Base-by-base conservation (phyloP, 2,329 filamentous ascomycete species). In the Fusarium buharicum region DNA sequence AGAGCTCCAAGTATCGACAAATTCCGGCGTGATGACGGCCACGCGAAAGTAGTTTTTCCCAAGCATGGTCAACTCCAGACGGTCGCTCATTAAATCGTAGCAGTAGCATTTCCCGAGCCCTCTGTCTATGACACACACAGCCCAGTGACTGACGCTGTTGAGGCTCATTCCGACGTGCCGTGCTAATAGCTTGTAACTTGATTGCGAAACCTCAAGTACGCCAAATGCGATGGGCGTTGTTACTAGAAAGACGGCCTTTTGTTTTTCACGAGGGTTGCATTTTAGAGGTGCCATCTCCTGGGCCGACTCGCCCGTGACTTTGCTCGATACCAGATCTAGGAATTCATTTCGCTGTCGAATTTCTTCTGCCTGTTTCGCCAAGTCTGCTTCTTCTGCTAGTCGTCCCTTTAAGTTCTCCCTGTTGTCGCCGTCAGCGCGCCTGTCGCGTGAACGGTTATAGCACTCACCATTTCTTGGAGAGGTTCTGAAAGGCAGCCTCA, bases 71-170 rank as follows among this genome's bases (percentile, higher is more conserved):
- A 70, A 50, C 37, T 70, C 68, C 17, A 70, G 6, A 3, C 68
- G 59, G 37, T 70, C 68, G 7, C 68, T 70, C 68, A 70, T 70
- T 11, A 70, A 45, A 39, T 70, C 68, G 12, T 70, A 70, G 40
- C 66, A 70, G 27, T 68, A 70, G 20, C 58, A 64, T 1, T 54
- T 44, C 1, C 53, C 64, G 2, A 70, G 51, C 4, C 57, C 64
- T 9, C 68, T 53, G 22, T 69, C 66, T 1, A 70, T 62, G 4
- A 70, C 68, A 18, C 68, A 70, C 0, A 70, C 59, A 2, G 68
- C 68, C 68, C 68, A 70, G 6, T 70, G 68, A 43, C 68, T 70
- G 5, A 70, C 68, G 6, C 68, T 70, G 4, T 66, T 67, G 3
- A 70, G 47, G 8, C 66, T 70, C 68, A 70, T 70, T 0, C 68